Conservation (phyloP, 805 yeast genomes). For the Starmerella potacharoeniae region DNA sequence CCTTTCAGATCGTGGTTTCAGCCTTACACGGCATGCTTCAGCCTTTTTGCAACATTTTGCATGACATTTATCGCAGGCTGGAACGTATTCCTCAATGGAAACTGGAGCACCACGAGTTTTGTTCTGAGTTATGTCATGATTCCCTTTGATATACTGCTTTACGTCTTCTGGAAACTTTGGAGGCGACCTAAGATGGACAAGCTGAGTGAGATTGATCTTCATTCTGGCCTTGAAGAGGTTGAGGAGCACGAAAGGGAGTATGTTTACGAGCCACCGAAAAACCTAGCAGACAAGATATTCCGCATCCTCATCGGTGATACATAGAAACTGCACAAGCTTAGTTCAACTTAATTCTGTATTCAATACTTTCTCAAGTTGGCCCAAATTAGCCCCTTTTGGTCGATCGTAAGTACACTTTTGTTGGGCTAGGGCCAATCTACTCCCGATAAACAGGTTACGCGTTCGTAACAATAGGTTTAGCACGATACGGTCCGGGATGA, state of each 20-base stretch:
- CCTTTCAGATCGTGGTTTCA: slow-evolving; percentile 47
- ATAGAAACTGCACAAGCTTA: neutral
- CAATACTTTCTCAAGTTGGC: too few species aligned
- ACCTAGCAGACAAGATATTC: slow-evolving; percentile 46
- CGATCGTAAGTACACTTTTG: too few species aligned
- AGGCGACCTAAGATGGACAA: slow-evolving; percentile 39
- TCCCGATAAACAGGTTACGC: neutral
- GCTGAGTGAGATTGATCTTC: slow-evolving; percentile 42
- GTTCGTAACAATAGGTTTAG: too few species aligned
- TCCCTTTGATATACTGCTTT: slow-evolving; percentile 43
- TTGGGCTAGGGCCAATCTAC: neutral
- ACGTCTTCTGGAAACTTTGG: slow-evolving; percentile 40
- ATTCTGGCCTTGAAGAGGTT: slow-evolving; percentile 44
- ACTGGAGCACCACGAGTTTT: slow-evolving; percentile 52
- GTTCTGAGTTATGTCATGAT: slow-evolving; percentile 64
- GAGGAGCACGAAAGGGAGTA: slow-evolving; percentile 41
- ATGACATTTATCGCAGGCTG: slow-evolving; percentile 60
- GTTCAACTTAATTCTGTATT: neutral
- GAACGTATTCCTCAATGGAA: slow-evolving; percentile 53
- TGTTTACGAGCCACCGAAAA: slow-evolving; percentile 26
- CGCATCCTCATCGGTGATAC: slow-evolving; percentile 19
- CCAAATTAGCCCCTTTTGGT: too few species aligned
- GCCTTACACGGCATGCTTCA: slow-evolving; percentile 46
- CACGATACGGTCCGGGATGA: neutral
- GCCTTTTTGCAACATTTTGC: slow-evolving; percentile 35